Base-by-base conservation (phyloP, 1,284 basidiomycete species). In the Pseudomicrostroma phylloplanum region DNA sequence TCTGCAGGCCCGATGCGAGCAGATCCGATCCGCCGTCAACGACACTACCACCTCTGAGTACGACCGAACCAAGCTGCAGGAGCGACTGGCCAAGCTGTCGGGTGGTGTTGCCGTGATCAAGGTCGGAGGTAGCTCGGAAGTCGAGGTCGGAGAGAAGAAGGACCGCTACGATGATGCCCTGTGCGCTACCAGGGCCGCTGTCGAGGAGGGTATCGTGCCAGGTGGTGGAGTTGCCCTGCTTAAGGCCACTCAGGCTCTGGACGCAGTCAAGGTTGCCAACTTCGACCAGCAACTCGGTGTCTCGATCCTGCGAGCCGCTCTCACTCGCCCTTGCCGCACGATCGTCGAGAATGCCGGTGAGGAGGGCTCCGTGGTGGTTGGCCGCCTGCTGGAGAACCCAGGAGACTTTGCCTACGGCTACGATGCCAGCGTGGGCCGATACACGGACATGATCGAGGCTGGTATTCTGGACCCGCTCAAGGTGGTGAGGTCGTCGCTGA, bases 61-160 rank as follows among this genome's bases (percentile, higher is more conserved):
- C 80, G 93, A 98, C 86, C 86, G 88, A 78, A 88, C 88, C 74
- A 97, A 96, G 84, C 86, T 97, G 67, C 92, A 96, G 81, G 94
- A 97, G 82, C 89, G 94, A 69, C 85, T 98, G 49, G 94, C 94
- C 70, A 97, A 98, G 85, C 85, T 97, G 62, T 86, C 86, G 51
- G 93, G 94, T 62, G 93, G 94, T 83, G 93, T 97, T 59, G 94
- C 93, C 36, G 93, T 97, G 80, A 96, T 97, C 86, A 92, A 91
- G 82, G 94, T 97, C 70, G 94, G 94, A 65, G 94, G 94, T 53
- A 84, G 87, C 56, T 88, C 86, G 66, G 94, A 97, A 82, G 93
- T 97, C 63, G 94, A 97, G 83, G 94, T 97, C 68, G 86, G 93
- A 17, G 94, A 98, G 86, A 97, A 97, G 90, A 97, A 97, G 87